Conservation (phyloP, 129 eudicot genomes). For the Apium graveolens region DNA sequence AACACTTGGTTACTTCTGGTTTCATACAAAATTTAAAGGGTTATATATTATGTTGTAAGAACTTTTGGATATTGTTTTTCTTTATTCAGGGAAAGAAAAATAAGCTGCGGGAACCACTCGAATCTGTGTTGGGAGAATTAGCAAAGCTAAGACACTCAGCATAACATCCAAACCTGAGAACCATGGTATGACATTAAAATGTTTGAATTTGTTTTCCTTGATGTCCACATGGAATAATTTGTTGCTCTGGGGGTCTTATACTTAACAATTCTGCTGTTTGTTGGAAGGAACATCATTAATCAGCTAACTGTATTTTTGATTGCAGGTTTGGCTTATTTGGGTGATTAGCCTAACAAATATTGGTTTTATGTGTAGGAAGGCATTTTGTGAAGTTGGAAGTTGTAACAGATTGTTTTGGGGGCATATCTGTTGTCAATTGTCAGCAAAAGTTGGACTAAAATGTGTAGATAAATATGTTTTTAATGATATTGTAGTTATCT, state of each 20-base stretch:
- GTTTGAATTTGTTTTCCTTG: not conserved
- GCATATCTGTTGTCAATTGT: not conserved
- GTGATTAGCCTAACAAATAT: not conserved
- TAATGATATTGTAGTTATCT: not conserved
- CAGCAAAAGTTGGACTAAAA: not conserved
- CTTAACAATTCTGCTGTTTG: not conserved
- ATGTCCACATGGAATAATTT: not conserved
- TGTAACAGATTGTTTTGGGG: not conserved
- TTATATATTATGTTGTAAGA: not conserved
- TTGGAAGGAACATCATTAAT: not conserved
- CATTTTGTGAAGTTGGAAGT: not conserved
- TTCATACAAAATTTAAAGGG: not conserved
- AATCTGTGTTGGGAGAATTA: constrained; percentile 44
- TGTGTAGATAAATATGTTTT: not conserved
- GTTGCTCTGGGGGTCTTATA: not conserved
- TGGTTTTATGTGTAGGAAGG: not conserved
- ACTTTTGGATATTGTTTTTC: not conserved
- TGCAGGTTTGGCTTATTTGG: not conserved
- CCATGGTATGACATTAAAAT: not conserved
- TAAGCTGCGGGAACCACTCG: constrained; percentile 44
- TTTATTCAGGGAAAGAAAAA: constrained; percentile 45
- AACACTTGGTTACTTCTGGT: not conserved
- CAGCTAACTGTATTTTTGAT: not conserved
- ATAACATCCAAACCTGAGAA: constrained; percentile 10
- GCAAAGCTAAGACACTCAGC: constrained; percentile 31